phyloP scores from a whole-genome alignment of 192 early-diverging fungal genomes.

The Tieghemiomyces parasiticus region DNA sequence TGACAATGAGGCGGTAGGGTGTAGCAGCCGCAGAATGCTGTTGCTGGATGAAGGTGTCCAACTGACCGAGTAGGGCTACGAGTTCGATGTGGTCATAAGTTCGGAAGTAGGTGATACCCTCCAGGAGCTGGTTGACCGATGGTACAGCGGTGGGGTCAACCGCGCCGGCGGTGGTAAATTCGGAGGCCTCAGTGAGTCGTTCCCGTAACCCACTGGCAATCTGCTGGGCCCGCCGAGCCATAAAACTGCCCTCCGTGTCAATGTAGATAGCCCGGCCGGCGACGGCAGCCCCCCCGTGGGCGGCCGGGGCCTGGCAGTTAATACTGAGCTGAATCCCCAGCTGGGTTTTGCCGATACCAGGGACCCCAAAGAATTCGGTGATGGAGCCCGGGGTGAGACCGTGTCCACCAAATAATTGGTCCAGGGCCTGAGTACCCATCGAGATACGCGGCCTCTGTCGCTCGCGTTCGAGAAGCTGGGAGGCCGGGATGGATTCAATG shows the following conservation, averaged over 20 bases:
- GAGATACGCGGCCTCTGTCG: slow-evolving; percentile 15
- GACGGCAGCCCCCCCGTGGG: slow-evolving; percentile 6
- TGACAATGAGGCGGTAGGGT: slow-evolving; percentile 16
- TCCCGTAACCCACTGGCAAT: slow-evolving; percentile 2
- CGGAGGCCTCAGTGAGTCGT: too few relatives aligned
- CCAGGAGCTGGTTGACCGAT: slow-evolving; percentile 7
- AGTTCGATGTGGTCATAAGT: slow-evolving; percentile 19
- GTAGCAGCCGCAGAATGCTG: slow-evolving; percentile 17
- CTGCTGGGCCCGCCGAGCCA: slow-evolving; percentile 15
- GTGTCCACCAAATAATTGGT: slow-evolving; percentile 21
- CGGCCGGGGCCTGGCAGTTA: slow-evolving; percentile 18
- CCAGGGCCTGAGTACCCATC: slow-evolving; percentile 21
- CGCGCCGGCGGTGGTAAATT: too few relatives aligned
- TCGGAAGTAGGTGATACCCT: slow-evolving; percentile 20
- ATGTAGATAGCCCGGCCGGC: slow-evolving; percentile 18
- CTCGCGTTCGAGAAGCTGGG: slow-evolving; percentile 19
- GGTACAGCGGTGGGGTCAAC: too few relatives aligned
- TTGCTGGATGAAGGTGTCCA: slow-evolving; percentile 9
- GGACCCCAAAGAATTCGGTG: slow-evolving; percentile 30
- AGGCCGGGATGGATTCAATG: slow-evolving; percentile 19
- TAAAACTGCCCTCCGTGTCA: slow-evolving; percentile 21
- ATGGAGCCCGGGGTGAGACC: slow-evolving; percentile 27
- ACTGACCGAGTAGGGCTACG: slow-evolving; percentile 17
- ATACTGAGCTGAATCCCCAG: slow-evolving; percentile 24
- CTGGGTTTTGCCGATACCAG: slow-evolving; percentile 38